These are phyloP conservation scores for Metarhizium robertsii DNA, from an alignment of 2,329 filamentous ascomycete species.

Conservation along the genomic window DNA sequence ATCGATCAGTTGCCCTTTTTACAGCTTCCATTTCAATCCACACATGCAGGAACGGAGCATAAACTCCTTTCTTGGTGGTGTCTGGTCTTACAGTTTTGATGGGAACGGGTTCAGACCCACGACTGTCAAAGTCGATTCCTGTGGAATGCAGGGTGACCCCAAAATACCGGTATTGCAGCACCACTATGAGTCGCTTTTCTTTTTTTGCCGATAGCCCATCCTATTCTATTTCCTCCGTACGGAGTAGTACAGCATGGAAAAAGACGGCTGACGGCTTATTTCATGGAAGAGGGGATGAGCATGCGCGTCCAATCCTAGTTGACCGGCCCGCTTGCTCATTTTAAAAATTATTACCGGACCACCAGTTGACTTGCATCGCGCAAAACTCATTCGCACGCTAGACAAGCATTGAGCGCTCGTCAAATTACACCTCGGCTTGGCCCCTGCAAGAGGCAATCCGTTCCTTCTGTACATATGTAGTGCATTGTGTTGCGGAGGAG, in stretches of 20 bases:
- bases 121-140: too few relatives aligned
- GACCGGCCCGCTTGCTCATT: not conserved
- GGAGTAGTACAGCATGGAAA: too few relatives aligned
- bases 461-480: too few relatives aligned
- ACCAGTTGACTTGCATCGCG: not conserved
- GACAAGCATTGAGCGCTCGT: not conserved
- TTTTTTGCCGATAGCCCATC: not conserved
- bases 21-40: not conserved
- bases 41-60: constrained; percentile 1
- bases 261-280: too few relatives aligned
- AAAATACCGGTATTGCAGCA: too few relatives aligned
- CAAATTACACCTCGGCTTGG: not conserved
- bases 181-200: not conserved
- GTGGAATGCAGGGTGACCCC: too few relatives aligned
- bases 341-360: not conserved
- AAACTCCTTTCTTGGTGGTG: not conserved
- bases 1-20: not conserved
- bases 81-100: not conserved
- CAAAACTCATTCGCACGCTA: not conserved
- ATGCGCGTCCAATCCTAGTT: not conserved
- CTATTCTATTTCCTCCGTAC: too few relatives aligned
- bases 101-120: too few relatives aligned
- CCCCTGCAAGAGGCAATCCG: not conserved
- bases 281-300: not conserved
- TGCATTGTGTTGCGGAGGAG: too few relatives aligned